A percentile compares a stretch with the other conserved stretches of the same genome.
Conservation (phyloP, 148 eudicot genomes). For the Rhododendron henanense region DNA sequence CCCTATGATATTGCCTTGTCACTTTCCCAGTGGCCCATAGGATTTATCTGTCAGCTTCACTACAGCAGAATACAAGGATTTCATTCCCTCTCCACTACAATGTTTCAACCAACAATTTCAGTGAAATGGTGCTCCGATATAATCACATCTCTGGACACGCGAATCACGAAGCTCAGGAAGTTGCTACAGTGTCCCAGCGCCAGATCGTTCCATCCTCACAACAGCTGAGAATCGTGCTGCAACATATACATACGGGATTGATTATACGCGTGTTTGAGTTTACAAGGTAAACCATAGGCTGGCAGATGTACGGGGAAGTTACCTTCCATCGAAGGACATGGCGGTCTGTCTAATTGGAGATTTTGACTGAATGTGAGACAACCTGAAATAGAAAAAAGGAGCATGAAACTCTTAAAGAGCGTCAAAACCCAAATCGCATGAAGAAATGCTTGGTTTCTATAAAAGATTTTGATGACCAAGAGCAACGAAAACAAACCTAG, state of each 20-base stretch:
- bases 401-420: not conserved
- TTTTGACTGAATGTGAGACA: constrained; percentile 75
- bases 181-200: constrained; percentile 88
- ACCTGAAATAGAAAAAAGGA: constrained; percentile 31
- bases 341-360: constrained; percentile 95
- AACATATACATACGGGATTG: constrained; percentile 7
- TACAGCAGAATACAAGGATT: not conserved
- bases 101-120: not conserved
- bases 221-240: constrained; percentile 88
- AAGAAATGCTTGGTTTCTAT: not conserved
- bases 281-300: too few relatives aligned
- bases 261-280: not conserved
- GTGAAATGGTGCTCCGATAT: not conserved
- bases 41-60: not conserved
- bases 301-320: not conserved
- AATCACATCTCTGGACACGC: not conserved
- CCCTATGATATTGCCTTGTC: not conserved
- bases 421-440: not conserved
- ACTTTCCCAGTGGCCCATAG: not conserved
- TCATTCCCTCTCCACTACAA: not conserved
- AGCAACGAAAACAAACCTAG: constrained; percentile 48
- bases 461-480: not conserved
- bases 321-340: constrained; percentile 98
- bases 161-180: constrained; percentile 11
- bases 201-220: constrained; percentile 96